Conservation (phyloP, 768 basidiomycete species). For the Boletus reticuloceps region DNA sequence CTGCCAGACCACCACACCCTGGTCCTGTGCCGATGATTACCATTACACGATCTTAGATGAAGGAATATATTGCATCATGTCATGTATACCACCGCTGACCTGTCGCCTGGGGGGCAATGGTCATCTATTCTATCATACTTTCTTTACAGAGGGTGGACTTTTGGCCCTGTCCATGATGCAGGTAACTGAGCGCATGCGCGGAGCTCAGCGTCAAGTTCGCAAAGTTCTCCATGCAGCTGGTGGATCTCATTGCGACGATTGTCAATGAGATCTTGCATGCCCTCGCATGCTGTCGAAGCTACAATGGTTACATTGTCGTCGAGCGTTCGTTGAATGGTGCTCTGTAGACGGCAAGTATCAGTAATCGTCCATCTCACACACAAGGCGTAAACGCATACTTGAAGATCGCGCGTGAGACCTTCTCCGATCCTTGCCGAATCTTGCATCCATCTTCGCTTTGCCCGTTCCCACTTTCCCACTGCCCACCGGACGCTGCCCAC, state of each 20-base stretch:
- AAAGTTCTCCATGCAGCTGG: slow-evolving; percentile 42
- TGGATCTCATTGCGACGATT: slow-evolving; percentile 46
- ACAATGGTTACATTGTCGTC: slow-evolving; percentile 51
- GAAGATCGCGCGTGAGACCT: slow-evolving; percentile 62
- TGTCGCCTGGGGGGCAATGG: neutral
- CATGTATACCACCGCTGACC: slow-evolving; percentile 26
- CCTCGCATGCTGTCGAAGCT: slow-evolving; percentile 48
- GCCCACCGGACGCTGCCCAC: slow-evolving; percentile 57
- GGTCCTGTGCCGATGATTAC: slow-evolving; percentile 27
- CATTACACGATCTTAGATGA: slow-evolving; percentile 23
- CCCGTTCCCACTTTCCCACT: slow-evolving; percentile 65
- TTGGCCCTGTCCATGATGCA: slow-evolving; percentile 2
- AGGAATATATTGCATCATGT: slow-evolving; percentile 22
- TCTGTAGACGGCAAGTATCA: slow-evolving; percentile 33
- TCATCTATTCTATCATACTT: slow-evolving; percentile 13
- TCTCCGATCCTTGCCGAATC: slow-evolving; percentile 63
- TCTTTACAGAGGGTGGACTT: neutral
- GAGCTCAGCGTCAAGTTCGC: slow-evolving; percentile 37
- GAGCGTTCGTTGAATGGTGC: slow-evolving; percentile 44
- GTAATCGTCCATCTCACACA: neutral
- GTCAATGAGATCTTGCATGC: slow-evolving; percentile 39
- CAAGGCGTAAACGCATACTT: slow-evolving; percentile 37
- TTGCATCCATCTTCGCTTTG: slow-evolving; percentile 63
- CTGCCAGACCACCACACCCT: slow-evolving; percentile 6
- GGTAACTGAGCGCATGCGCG: slow-evolving; percentile 9